These are phyloP conservation scores for Metarhizium sp. DNA, from an alignment of 2,329 filamentous ascomycete species.

Conservation along the genomic window DNA sequence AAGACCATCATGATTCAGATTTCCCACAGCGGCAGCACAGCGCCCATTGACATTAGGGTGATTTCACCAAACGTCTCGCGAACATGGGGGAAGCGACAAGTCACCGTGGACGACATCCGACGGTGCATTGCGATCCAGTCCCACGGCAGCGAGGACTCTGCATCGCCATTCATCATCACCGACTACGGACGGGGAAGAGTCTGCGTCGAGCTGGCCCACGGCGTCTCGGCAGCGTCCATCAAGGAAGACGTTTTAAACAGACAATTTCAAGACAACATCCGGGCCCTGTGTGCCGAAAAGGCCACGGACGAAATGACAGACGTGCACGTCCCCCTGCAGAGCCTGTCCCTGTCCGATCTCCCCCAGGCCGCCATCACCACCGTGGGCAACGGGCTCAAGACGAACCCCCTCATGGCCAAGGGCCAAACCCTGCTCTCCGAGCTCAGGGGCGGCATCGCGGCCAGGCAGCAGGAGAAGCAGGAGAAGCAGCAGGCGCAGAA, in stretches of 20 bases:
- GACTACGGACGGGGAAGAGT: slow-evolving; percentile 46
- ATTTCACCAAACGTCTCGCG: slow-evolving; percentile 55
- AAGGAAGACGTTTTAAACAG: slow-evolving; percentile 43
- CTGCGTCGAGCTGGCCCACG: slow-evolving; percentile 46
- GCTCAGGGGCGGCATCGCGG: slow-evolving; percentile 51
- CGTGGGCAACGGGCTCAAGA: slow-evolving; percentile 26
- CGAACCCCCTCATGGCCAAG: slow-evolving; percentile 50
- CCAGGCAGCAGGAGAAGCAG: slow-evolving; percentile 36
- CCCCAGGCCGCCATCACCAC: slow-evolving; percentile 26
- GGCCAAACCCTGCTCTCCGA: slow-evolving; percentile 62
- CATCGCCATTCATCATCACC: slow-evolving; percentile 33
- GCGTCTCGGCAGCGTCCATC: slow-evolving; percentile 27
- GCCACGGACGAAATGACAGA: slow-evolving; percentile 21
- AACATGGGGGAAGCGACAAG: slow-evolving; percentile 63
- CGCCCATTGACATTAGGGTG: slow-evolving; percentile 53
- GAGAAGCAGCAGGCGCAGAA: slow-evolving; percentile 15
- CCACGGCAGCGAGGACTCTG: slow-evolving; percentile 17
- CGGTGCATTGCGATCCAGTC: slow-evolving; percentile 55
- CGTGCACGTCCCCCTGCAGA: slow-evolving; percentile 39
- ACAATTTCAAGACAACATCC: slow-evolving; percentile 45
- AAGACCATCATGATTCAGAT: slow-evolving; percentile 60
- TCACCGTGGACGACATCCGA: slow-evolving; percentile 56
- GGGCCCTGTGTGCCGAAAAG: slow-evolving; percentile 30
- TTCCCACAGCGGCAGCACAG: slow-evolving; percentile 55
- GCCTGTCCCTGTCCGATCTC: slow-evolving; percentile 40